Evolutionary conservation across 768 basidiomycete species (phyloP).

Genomic region (Chalciporus pseudorubinellus): DNA sequence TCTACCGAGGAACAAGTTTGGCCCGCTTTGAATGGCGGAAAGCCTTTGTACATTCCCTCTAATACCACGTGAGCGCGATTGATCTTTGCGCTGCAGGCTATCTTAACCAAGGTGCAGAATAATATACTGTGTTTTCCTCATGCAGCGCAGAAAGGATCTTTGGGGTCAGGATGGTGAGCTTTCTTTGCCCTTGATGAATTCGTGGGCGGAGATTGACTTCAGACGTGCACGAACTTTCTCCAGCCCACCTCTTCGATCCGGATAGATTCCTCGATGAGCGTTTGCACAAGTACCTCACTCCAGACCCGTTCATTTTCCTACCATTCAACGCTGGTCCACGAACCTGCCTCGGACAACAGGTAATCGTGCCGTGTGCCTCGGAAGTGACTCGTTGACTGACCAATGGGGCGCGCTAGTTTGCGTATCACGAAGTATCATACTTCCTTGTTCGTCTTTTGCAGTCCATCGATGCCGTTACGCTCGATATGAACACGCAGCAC

Average conservation of each 20-base stretch:
- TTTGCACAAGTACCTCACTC: slow-evolving; percentile 47
- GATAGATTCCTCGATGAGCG: slow-evolving; percentile 64
- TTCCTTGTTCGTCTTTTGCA: slow-evolving; percentile 54
- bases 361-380: slow-evolving; percentile 1
- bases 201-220: too few species aligned
- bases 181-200: too few species aligned
- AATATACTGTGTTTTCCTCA: slow-evolving; percentile 27
- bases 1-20: slow-evolving; percentile 15
- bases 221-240: not conserved
- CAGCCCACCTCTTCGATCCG: slow-evolving; percentile 51
- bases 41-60: slow-evolving; percentile 54
- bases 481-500: slow-evolving; percentile 38
- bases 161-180: slow-evolving; percentile 38
- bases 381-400: not conserved
- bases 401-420: slow-evolving; percentile 36
- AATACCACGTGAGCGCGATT: slow-evolving; percentile 13
- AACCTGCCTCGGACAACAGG: slow-evolving; percentile 57
- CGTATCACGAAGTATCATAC: slow-evolving; percentile 55
- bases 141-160: slow-evolving; percentile 39
- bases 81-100: too few species aligned
- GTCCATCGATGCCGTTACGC: slow-evolving; percentile 40
- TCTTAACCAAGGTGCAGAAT: too few species aligned
- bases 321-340: slow-evolving; percentile 70
- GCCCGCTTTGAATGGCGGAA: slow-evolving; percentile 30
- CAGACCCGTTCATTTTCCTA: slow-evolving; percentile 67